phyloP scores from a whole-genome alignment of 805 yeast genomes.

The Saturnispora silvae region DNA sequence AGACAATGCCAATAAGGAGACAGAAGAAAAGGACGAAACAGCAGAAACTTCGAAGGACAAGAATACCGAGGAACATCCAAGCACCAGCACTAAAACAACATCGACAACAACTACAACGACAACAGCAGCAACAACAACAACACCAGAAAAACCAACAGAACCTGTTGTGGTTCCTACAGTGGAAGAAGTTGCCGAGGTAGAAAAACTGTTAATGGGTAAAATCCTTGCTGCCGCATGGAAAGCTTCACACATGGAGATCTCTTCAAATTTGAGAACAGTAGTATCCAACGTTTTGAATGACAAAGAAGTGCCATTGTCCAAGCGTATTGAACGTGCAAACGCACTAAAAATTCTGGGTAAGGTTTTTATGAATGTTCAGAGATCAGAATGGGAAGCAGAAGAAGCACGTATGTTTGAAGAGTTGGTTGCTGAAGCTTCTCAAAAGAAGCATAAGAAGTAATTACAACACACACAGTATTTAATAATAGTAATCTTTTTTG shows the following conservation, averaged over 20 bases:
- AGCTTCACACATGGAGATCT: conserved; percentile 79
- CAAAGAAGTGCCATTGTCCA: conserved; percentile 45
- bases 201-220: conserved; percentile 76
- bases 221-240: conserved; percentile 93
- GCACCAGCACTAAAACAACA: too few relatives aligned
- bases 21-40: conserved; percentile 1
- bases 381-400: conserved; percentile 84
- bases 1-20: conserved; percentile 13
- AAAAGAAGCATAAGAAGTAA: conserved; percentile 44
- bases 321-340: conserved; percentile 65
- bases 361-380: conserved; percentile 51
- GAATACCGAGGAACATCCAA: too few relatives aligned
- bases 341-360: conserved; percentile 67
- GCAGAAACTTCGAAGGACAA: not conserved
- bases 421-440: conserved; percentile 75
- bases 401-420: conserved; percentile 90
- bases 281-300: conserved; percentile 72
- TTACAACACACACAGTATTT: too few relatives aligned
- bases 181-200: conserved; percentile 60
- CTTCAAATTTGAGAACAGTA: conserved; percentile 67
- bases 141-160: conserved; percentile 20
- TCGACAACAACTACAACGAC: not conserved
- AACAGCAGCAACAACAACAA: conserved; percentile 1
- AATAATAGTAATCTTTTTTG: too few relatives aligned
- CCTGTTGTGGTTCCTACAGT: conserved; percentile 35